Evolutionary conservation across 352 stramenopile species (phyloP).

Genomic region (Globisporangium parvum): DNA sequence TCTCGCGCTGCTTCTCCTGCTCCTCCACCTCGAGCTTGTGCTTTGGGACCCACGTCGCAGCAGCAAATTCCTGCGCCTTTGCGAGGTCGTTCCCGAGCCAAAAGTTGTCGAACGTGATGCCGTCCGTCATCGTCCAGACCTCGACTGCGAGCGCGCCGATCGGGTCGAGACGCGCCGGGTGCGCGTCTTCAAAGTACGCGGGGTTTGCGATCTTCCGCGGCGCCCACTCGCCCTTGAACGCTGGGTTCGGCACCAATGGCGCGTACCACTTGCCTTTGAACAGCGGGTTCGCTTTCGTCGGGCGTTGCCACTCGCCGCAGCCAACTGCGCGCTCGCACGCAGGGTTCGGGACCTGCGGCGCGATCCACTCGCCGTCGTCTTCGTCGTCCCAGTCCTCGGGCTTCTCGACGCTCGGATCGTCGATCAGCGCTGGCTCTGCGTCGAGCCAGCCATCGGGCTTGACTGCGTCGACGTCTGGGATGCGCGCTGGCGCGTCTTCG

Average conservation of each 20-base stretch:
- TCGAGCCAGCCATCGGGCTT: slow-evolving; percentile 91
- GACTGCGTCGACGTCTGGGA: slow-evolving; percentile 78
- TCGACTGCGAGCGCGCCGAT: slow-evolving; percentile 90
- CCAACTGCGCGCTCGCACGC: slow-evolving; percentile 77
- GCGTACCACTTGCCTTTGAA: slow-evolving; percentile 93
- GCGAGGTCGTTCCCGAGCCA: slow-evolving; percentile 82
- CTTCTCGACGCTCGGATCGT: slow-evolving; percentile 72
- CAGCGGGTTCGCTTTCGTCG: slow-evolving; percentile 84
- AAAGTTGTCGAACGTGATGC: slow-evolving; percentile 92
- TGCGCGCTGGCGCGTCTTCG: slow-evolving; percentile 82
- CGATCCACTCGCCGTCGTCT: slow-evolving; percentile 88
- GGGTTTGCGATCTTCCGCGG: slow-evolving; percentile 90
- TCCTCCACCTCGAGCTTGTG: slow-evolving; percentile 55
- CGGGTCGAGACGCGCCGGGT: slow-evolving; percentile 75
- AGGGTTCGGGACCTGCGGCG: slow-evolving; percentile 87
- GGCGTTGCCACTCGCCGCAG: slow-evolving; percentile 89
- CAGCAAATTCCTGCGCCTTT: slow-evolving; percentile 75
- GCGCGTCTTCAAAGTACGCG: slow-evolving; percentile 80
- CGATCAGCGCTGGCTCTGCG: slow-evolving; percentile 67
- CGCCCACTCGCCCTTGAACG: slow-evolving; percentile 89
- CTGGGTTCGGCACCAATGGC: slow-evolving; percentile 89
- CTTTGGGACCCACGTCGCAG: slow-evolving; percentile 73
- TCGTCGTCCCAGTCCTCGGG: slow-evolving; percentile 94
- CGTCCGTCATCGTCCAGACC: slow-evolving; percentile 88
- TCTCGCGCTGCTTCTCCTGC: slow-evolving; percentile 41